A percentile compares a stretch with the other conserved stretches of the same genome.
These are phyloP conservation scores for Penicillium ochrochloron DNA, from an alignment of 495 filamentous ascomycete genomes.

Conservation along the genomic window DNA sequence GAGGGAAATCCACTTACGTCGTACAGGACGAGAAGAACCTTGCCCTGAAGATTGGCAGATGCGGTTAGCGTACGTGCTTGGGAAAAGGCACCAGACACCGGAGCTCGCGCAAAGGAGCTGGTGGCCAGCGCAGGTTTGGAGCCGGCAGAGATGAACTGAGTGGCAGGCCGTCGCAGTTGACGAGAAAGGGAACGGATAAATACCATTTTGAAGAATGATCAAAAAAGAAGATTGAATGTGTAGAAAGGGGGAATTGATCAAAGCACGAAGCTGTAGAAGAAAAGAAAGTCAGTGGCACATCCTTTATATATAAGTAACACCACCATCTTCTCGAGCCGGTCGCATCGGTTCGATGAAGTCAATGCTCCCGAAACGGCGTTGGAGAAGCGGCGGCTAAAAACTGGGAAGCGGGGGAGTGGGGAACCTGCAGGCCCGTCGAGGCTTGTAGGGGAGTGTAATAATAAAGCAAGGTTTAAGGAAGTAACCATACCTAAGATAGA, in stretches of 20 bases:
- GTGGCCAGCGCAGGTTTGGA: slow-evolving; percentile 25
- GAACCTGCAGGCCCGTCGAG: slow-evolving; percentile 18
- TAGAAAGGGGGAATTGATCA: slow-evolving; percentile 11
- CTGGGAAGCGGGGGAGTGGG: slow-evolving; percentile 22
- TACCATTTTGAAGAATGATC: slow-evolving; percentile 64
- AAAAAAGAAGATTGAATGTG: slow-evolving; percentile 12
- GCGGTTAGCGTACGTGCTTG: slow-evolving; percentile 60
- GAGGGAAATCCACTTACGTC: slow-evolving; percentile 59
- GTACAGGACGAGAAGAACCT: slow-evolving; percentile 76
- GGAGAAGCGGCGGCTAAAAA: slow-evolving; percentile 24
- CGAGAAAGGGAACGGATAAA: slow-evolving; percentile 65
- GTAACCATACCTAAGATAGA: slow-evolving; percentile 9
- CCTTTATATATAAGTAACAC: slow-evolving; percentile 16
- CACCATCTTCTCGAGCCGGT: background rate
- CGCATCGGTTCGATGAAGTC: slow-evolving; percentile 22
- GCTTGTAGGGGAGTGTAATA: background rate
- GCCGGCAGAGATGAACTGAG: slow-evolving; percentile 53
- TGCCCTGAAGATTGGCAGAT: slow-evolving; percentile 64
- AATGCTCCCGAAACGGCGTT: slow-evolving; percentile 26
- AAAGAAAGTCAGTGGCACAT: slow-evolving; percentile 19
- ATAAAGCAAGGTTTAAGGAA: slow-evolving; percentile 4
- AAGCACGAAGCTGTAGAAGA: slow-evolving; percentile 16
- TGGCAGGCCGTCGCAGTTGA: slow-evolving; percentile 60
- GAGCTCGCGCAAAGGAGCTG: slow-evolving; percentile 32
- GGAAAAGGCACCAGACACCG: slow-evolving; percentile 43